Conservation (phyloP, 1,139 yeast genomes). For the Williopsis jadinii region DNA sequence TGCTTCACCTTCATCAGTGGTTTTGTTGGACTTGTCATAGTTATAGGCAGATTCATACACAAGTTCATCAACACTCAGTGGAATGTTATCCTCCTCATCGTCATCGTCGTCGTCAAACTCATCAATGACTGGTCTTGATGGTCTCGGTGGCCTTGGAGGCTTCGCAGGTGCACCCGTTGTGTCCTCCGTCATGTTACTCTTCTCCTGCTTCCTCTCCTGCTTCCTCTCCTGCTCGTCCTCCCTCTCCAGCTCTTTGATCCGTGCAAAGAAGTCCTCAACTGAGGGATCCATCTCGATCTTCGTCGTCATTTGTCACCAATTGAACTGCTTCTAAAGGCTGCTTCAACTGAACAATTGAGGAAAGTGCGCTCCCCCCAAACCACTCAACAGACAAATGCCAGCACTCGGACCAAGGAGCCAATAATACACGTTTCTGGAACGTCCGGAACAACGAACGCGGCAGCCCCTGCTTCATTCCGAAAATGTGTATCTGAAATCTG, state of each 20-base stretch:
- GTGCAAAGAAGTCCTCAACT: conserved; percentile 27
- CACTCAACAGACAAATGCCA: too few species aligned
- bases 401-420: too few species aligned
- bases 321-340: too few species aligned
- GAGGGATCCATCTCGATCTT: conserved; percentile 4
- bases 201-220: conserved; percentile 1
- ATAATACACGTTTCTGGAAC: too few species aligned
- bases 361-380: too few species aligned
- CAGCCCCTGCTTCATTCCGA: too few species aligned
- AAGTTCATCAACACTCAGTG: conserved; percentile 18
- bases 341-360: too few species aligned
- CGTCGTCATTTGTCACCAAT: too few species aligned
- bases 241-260: conserved; percentile 24
- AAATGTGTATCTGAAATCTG: too few species aligned
- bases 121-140: conserved; percentile 1
- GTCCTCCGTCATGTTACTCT: neutral
- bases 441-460: too few species aligned
- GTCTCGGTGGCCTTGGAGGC: conserved; percentile 13
- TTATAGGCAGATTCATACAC: conserved; percentile 31
- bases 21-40: conserved; percentile 25
- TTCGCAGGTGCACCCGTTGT: conserved; percentile 1
- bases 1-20: conserved; percentile 4
- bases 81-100: too few species aligned
- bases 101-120: too few species aligned
- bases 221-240: conserved; percentile 17